These are phyloP conservation scores for Hypericum perforatum DNA, from an alignment of 345 rosid genomes.

Conservation along the genomic window DNA sequence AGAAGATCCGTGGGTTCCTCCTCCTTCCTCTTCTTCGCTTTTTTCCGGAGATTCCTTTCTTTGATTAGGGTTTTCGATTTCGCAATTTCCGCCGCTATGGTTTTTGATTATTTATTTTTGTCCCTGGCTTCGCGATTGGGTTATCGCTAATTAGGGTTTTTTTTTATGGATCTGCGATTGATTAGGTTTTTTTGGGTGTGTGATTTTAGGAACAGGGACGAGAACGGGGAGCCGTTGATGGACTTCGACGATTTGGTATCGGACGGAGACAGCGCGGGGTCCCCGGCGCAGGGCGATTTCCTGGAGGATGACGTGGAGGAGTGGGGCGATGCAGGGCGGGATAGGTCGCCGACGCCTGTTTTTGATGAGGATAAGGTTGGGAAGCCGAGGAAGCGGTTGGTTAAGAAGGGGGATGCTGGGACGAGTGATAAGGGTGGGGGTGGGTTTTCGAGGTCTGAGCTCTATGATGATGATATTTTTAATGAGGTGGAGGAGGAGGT, in stretches of 20 bases:
- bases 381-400: conserved; percentile 74
- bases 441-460: conserved; percentile 28
- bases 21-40: not conserved
- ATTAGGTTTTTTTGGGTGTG: not conserved
- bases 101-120: not conserved
- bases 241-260: conserved; percentile 70
- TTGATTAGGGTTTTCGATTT: not conserved
- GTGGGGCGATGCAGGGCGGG: conserved; percentile 39
- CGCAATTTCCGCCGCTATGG: not conserved
- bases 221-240: conserved; percentile 93
- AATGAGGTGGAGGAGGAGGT: conserved; percentile 44
- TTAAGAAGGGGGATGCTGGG: conserved; percentile 46
- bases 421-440: conserved; percentile 20
- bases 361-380: conserved; percentile 52
- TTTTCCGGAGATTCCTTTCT: no score
- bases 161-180: not conserved
- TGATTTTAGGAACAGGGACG: conserved; percentile 60
- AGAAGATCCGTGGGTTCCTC: conserved; percentile 57
- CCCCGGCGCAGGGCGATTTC: conserved; percentile 41
- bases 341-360: conserved; percentile 52
- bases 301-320: conserved; percentile 55
- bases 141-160: conserved; percentile 8
- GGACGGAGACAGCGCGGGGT: conserved; percentile 36
- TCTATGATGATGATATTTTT: conserved; percentile 12
- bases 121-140: not conserved